Evolutionary conservation across 1,284 basidiomycete species (phyloP), one percentile per base, ranked within the genome.

Genomic region (Polyporus tsugae): DNA sequence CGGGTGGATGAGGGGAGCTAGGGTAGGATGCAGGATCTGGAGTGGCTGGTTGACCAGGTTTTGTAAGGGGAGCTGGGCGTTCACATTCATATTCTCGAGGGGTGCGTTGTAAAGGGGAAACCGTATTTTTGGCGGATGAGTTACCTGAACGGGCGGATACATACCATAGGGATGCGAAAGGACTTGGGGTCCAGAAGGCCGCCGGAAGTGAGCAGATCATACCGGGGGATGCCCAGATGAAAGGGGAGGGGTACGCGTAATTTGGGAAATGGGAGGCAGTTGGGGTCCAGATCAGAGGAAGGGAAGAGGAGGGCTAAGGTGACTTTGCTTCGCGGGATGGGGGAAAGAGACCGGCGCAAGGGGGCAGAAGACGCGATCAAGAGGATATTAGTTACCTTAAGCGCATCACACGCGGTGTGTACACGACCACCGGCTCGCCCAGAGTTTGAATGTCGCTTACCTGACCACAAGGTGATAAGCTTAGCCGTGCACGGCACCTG

Each of bases 301-400:
- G 55, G 35, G 29, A 53, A 62, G 63, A 64, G 62, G 38, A 55
- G 33, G 52, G 52, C 52, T 5, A 55, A 35, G 46, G 46, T 49
- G 46, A 4, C 25, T n/a, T 49, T 44, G 64, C 65, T 70, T 72
- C 71, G 71, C 71, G 71, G 71, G 71, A 64, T 22, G 44, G 22
- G 58, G 60, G 38, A 57, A 41, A 67, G 67, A 68, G 67, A 62
- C 68, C 71, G 68, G 68, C 33, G 17, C 39, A 55, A 42, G 42
- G 62, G 67, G 38, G 61, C 61, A 52, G n/a, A 38, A 25, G 36
- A 22, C 36, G n/a, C 35, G 35, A 38, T 58, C 55, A 58, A 38
- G 6, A 58, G 55, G 13, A 58, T 38, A n/a, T 38, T 36, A 6
- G 9, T 58, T 60, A 39, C 58, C 58, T 60, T 41, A 39, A 39